Base-by-base conservation (phyloP, 2,329 filamentous ascomycete species). In the Balansia obtecta region DNA sequence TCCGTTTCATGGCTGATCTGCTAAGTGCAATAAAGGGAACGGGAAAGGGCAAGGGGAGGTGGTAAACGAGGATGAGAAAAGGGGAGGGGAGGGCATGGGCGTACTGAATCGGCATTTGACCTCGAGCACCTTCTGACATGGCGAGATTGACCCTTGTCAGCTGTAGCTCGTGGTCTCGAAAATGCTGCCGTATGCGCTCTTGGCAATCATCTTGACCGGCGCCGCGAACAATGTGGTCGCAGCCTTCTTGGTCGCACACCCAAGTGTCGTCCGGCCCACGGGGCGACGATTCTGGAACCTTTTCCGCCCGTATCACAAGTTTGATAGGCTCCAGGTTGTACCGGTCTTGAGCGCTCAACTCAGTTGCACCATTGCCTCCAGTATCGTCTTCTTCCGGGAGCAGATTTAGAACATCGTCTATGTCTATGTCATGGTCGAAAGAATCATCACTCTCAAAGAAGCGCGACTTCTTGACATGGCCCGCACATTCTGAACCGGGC, bases 191-290 rank as follows among this genome's bases (percentile, higher is more conserved):
- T 44, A 88, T 83, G 10, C 77, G 65, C 4, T 71, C 66, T 52
- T 78, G 74, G 22, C 77, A 77, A 0, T 73, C 70, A 3, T 73
- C 65, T 41, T 76, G 71, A 43, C 79, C 75, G n/a, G 79, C 79
- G 2, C 73, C 74, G 53, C 82, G 81, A 11, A 87, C 79, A 40
- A 82, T 72, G 56, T 81, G 81, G 38, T 68, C 68, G 58, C 85
- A 88, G 22, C 75, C 80, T 11, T 80, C 76, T 53, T 83, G 73
- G 4, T 75, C 74, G 58, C 85, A 88, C 1, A 68, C 69, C 83
- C 84, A 88, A 0, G 79, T 80, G 49, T 82, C 76, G 52, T 80
- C 72, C 0, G 79, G 76, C 0, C 78, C 81, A 34, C 72, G 69
- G 0, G 78, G 71, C 3, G 62, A 65, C 8, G 68, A 66, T 4